Evolutionary conservation across 768 basidiomycete genomes (phyloP).

Genomic region (Paxillus ammoniavirescens): DNA sequence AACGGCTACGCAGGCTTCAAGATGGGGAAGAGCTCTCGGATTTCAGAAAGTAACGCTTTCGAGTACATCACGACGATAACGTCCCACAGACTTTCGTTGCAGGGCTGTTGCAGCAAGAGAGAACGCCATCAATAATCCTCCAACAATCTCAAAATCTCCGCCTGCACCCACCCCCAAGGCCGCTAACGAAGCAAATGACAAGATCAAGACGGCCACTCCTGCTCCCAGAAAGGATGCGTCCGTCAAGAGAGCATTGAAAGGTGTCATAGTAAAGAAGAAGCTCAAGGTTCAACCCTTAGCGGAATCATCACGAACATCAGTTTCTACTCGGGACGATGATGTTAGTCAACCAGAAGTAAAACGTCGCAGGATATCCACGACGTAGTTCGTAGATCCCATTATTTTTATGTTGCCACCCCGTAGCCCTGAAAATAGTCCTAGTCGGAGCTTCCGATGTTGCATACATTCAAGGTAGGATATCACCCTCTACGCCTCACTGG

Average conservation of each 20-base stretch:
- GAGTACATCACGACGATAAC: not conserved
- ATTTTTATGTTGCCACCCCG: slow-evolving; percentile 10
- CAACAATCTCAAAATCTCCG: slow-evolving; percentile 25
- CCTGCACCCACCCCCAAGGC: slow-evolving; percentile 33
- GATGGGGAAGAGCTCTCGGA: slow-evolving; percentile 78
- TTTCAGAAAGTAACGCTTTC: slow-evolving; percentile 67
- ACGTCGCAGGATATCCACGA: slow-evolving; percentile 51
- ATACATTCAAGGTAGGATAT: slow-evolving; percentile 8
- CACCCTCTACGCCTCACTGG: slow-evolving; percentile 41
- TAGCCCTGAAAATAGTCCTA: slow-evolving; percentile 10
- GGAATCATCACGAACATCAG: slow-evolving; percentile 15
- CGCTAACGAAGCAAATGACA: slow-evolving; percentile 18
- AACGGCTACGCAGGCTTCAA: slow-evolving; percentile 66
- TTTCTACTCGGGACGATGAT: slow-evolving; percentile 19
- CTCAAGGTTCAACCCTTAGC: slow-evolving; percentile 37
- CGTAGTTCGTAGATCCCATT: slow-evolving; percentile 19
- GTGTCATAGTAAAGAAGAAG: slow-evolving; percentile 80
- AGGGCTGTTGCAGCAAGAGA: slow-evolving; percentile 74
- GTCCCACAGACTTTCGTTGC: slow-evolving; percentile 12
- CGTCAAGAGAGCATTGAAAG: slow-evolving; percentile 66
- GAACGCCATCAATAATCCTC: slow-evolving; percentile 43
- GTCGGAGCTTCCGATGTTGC: not conserved
- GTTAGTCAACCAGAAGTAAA: slow-evolving; percentile 47
- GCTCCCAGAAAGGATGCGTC: slow-evolving; percentile 52
- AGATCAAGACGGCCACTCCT: slow-evolving; percentile 28